Conservation (phyloP, 2,329 filamentous ascomycete species). For the Mollisiaceae sp. region DNA sequence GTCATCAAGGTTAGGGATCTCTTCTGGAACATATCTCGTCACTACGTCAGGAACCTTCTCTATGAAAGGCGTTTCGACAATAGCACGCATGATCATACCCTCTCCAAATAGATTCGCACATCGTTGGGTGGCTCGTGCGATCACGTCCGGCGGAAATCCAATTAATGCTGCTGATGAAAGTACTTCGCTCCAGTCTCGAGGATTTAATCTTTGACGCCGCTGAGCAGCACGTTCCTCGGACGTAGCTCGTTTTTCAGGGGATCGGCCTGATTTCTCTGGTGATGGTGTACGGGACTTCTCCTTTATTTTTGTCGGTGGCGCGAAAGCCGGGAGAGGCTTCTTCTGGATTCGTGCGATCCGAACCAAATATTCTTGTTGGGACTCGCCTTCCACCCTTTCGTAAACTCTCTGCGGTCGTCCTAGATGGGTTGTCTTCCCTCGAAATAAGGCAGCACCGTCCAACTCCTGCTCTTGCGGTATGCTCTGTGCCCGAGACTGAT, state of each 20-base stretch:
- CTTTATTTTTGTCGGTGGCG: conserved; percentile 17
- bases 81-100: conserved; percentile 59
- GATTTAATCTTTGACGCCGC: conserved; percentile 29
- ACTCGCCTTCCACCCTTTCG: conserved; percentile 37
- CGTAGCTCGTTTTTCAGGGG: conserved; percentile 19
- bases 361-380: conserved; percentile 50
- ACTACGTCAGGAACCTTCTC: conserved; percentile 22
- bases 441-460: conserved; percentile 20
- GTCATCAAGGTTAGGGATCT: conserved; percentile 29
- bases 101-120: conserved; percentile 79
- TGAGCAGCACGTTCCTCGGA: conserved; percentile 17
- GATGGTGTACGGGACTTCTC: conserved; percentile 5
- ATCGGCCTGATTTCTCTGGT: conserved; percentile 18
- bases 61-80: conserved; percentile 30
- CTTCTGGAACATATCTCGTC: conserved; percentile 36
- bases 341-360: conserved; percentile 52
- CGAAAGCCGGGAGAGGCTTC: conserved; percentile 47
- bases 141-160: conserved; percentile 68
- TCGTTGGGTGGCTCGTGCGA: conserved; percentile 73
- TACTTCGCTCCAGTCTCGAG: conserved; percentile 82
- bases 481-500: conserved; percentile 11
- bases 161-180: conserved; percentile 77
- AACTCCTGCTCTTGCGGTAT: neutral
- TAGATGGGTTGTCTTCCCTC: conserved; percentile 30
- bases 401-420: conserved; percentile 39